These are phyloP conservation scores for Sanguinoderma infundibulare DNA, from an alignment of 1,284 basidiomycete species.

Conservation along the genomic window DNA sequence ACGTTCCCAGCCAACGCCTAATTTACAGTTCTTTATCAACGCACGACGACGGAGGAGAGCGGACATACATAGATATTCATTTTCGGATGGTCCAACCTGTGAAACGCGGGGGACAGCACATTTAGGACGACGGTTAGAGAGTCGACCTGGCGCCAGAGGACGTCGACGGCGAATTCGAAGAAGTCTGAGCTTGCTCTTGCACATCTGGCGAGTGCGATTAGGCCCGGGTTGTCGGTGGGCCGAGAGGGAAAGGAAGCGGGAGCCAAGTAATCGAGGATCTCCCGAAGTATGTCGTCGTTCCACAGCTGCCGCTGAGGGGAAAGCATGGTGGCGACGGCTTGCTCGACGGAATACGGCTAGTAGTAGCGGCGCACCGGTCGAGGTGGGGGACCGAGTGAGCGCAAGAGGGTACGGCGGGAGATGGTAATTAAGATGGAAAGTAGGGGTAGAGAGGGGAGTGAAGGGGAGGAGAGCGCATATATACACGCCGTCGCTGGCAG, in stretches of 20 bases:
- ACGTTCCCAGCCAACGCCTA: neutral
- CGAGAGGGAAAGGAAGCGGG: slow-evolving; percentile 3
- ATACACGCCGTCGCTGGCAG: neutral
- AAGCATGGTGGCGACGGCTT: neutral
- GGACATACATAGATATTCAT: slow-evolving; percentile 5
- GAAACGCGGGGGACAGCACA: slow-evolving; percentile 1
- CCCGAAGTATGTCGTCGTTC: slow-evolving; percentile 17
- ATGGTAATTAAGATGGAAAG: neutral
- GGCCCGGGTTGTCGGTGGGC: neutral
- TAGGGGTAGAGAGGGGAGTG: neutral
- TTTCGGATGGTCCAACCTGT: neutral
- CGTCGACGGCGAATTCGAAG: slow-evolving; percentile 7
- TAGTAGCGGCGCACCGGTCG: neutral
- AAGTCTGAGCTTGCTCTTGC: slow-evolving; percentile 5
- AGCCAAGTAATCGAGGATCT: slow-evolving; percentile 12
- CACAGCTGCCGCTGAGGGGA: slow-evolving; percentile 1
- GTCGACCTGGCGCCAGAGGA: slow-evolving; percentile 16
- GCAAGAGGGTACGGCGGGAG: neutral
- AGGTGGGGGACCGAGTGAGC: neutral
- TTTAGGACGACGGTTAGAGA: slow-evolving; percentile 5
- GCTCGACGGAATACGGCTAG: neutral
- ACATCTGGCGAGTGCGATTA: slow-evolving; percentile 8
- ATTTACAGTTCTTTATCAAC: neutral
- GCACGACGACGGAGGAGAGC: neutral
- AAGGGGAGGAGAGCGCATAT: neutral